Conservation (phyloP, 768 basidiomycete species). For the Megacollybia marginata region DNA sequence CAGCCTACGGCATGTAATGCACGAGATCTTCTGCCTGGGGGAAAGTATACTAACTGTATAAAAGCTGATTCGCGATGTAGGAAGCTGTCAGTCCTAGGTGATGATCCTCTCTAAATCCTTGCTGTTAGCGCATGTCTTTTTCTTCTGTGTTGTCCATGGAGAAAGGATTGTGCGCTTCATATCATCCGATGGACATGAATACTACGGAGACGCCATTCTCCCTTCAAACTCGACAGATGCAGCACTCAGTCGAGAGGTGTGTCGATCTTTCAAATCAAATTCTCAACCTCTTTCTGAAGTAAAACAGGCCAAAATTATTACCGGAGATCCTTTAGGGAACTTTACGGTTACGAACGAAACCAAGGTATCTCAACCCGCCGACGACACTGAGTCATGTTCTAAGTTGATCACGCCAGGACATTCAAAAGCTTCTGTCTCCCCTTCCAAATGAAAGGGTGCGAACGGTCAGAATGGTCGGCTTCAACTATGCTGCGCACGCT, state of each 20-base stretch:
- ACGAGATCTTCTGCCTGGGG: too few relatives aligned
- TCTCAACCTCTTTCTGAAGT: too few relatives aligned
- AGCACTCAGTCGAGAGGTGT: conserved; percentile 13
- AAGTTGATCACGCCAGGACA: background rate
- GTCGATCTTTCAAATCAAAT: too few relatives aligned
- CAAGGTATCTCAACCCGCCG: background rate
- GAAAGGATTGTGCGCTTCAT: conserved; percentile 33
- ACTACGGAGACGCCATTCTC: conserved; percentile 31
- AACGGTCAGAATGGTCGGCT: background rate
- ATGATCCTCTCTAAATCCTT: background rate
- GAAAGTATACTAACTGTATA: background rate
- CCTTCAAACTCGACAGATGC: conserved; percentile 23
- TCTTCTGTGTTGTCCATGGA: conserved; percentile 16
- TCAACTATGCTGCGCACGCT: background rate
- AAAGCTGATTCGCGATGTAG: too few relatives aligned
- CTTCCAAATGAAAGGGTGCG: background rate
- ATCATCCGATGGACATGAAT: conserved; percentile 26
- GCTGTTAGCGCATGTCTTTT: conserved; percentile 6
- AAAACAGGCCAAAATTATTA: conserved; percentile 23
- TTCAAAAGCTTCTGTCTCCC: background rate
- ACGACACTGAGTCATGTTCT: background rate
- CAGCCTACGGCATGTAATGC: too few relatives aligned
- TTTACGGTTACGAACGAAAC: conserved; percentile 23
- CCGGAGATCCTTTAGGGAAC: conserved; percentile 28
- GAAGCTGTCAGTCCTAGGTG: too few relatives aligned